Percentiles rank a stretch among this genome's conserved stretches.
Conservation (phyloP, 129 eudicot species). For the Kitagawia praeruptora region DNA sequence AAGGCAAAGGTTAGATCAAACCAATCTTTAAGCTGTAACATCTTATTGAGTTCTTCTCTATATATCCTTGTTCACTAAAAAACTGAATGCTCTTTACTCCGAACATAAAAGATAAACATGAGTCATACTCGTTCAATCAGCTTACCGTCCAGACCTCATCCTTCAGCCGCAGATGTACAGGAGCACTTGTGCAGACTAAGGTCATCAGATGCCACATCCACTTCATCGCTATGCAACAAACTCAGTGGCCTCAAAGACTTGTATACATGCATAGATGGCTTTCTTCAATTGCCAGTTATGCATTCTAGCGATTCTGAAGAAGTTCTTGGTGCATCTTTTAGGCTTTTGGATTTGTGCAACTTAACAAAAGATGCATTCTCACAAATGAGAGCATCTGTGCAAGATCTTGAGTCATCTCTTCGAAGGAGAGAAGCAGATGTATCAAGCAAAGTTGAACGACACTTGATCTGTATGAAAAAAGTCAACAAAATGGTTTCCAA, state of each 20-base stretch:
- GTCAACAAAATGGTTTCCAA: not conserved
- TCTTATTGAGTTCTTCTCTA: not conserved
- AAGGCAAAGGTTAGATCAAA: not conserved
- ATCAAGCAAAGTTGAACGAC: not conserved
- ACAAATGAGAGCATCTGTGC: conserved; percentile 12
- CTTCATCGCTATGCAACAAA: too few species aligned
- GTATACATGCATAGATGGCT: too few species aligned
- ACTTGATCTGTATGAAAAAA: conserved; percentile 1
- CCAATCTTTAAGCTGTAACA: not conserved
- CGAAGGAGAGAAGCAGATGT: conserved; percentile 5
- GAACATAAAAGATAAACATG: too few species aligned
- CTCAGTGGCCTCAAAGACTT: too few species aligned
- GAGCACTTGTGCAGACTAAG: conserved; percentile 12
- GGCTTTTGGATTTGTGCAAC: not conserved
- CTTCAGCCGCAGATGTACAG: conserved; percentile 2
- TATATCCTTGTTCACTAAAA: not conserved
- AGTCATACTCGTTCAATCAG: conserved; percentile 13
- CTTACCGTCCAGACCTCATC: conserved; percentile 19
- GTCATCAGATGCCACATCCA: not conserved
- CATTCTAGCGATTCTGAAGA: not conserved
- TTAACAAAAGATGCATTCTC: conserved; percentile 12
- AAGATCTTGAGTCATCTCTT: conserved; percentile 12
- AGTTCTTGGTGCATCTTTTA: not conserved
- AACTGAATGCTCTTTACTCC: not conserved
- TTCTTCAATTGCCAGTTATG: not conserved